Percentiles rank a stretch among this genome's conserved stretches.
phyloP scores from a whole-genome alignment of 2,329 filamentous ascomycete species.

The Thyridium curvatum region DNA sequence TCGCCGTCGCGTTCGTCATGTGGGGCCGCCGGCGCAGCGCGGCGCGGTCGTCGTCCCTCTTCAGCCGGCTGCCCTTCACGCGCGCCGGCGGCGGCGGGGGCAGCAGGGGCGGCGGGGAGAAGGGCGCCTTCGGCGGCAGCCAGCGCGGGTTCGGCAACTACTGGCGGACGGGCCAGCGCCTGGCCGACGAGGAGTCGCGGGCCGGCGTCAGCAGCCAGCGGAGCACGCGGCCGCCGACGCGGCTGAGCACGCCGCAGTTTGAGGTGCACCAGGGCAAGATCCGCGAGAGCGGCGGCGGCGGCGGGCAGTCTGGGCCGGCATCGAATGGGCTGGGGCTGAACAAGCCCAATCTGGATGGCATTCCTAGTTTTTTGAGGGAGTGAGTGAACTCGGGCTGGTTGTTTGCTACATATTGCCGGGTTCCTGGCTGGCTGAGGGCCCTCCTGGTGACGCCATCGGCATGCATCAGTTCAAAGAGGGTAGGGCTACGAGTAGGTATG shows the following conservation, averaged over 20 bases:
- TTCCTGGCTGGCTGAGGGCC: no score
- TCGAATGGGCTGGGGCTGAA: constrained; percentile 6
- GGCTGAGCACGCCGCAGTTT: constrained; percentile 3
- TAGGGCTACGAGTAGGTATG: no score
- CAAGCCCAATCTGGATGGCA: constrained; percentile 3
- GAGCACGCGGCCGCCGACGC: neutral
- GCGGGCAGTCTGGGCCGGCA: no score
- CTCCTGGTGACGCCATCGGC: no score
- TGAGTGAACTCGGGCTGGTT: no score
- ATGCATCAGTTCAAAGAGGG: no score
- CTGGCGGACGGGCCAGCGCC: constrained; percentile 4
- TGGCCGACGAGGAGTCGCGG: constrained; percentile 3
- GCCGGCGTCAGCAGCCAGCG: neutral
- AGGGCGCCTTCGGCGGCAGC: no score
- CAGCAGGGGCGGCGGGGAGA: no score
- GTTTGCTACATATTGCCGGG: no score
- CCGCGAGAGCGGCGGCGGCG: constrained; percentile 7
- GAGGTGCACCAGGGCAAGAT: constrained; percentile 4
- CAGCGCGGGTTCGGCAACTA: constrained; percentile 6
- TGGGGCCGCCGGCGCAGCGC: constrained; percentile 18
- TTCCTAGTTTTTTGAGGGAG: constrained; percentile 2
- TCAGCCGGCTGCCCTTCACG: constrained; percentile 1
- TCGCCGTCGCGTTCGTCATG: constrained; percentile 21
- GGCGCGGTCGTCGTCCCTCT: neutral
- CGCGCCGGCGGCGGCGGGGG: neutral